Conservation (phyloP, 2,329 filamentous ascomycete species). For the Fusarium fracticaudum region DNA sequence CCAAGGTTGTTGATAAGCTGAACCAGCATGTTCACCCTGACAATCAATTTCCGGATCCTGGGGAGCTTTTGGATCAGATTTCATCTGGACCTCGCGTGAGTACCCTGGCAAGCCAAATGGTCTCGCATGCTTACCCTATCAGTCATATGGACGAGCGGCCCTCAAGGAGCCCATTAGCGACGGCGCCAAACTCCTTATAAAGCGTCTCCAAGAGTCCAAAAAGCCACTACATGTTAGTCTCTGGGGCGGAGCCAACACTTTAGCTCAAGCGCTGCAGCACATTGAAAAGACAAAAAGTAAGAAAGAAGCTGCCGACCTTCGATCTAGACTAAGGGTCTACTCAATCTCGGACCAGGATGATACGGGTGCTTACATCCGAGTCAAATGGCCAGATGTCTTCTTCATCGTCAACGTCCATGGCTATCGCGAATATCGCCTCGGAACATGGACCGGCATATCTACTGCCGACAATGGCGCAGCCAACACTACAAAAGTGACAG, state of each 20-base stretch:
- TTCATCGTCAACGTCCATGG: conserved; percentile 10
- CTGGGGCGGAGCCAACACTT: conserved; percentile 5
- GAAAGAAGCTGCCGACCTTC: neutral
- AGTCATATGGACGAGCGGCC: conserved; percentile 8
- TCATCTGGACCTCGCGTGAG: conserved; percentile 1
- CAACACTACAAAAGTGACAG: neutral
- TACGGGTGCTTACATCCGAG: neutral
- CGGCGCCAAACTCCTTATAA: neutral
- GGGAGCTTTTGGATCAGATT: neutral
- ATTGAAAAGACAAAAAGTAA: neutral
- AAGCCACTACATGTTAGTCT: neutral
- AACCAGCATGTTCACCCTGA: conserved; percentile 12
- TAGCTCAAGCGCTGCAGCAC: neutral
- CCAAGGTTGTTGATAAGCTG: conserved; percentile 7
- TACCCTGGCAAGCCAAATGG: accelerated
- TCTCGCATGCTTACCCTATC: neutral
- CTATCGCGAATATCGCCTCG: neutral
- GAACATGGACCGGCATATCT: neutral
- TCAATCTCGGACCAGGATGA: conserved; percentile 22
- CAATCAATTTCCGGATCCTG: neutral
- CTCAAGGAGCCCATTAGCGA: conserved; percentile 2
- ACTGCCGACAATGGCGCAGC: neutral
- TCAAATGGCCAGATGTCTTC: conserved; percentile 4
- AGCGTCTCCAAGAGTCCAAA: neutral
- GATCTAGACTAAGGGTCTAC: conserved; percentile 6